Evolutionary conservation across 1,139 yeast species (phyloP).

Genomic region (Lodderomyces parapsilosis): DNA sequence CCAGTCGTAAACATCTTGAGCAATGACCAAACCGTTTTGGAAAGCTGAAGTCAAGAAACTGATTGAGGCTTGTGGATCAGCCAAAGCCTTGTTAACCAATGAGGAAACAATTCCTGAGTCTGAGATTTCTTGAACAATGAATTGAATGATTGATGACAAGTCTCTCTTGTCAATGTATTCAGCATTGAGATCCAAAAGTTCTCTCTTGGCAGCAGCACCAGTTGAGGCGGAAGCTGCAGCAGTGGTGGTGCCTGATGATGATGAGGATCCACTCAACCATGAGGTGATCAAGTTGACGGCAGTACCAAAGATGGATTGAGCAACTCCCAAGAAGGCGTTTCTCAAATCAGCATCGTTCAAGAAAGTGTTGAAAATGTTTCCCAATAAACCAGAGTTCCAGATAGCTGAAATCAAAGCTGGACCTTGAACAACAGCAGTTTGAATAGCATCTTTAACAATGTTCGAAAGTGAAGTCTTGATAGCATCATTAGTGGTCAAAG

Average conservation of each 20-base stretch:
- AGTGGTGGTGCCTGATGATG: constrained; percentile 18
- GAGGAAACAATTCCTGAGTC: constrained; percentile 36
- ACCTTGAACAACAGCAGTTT: constrained; percentile 40
- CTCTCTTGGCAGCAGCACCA: constrained; percentile 22
- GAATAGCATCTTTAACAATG: constrained; percentile 33
- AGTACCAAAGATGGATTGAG: constrained; percentile 33
- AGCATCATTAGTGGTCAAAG: constrained; percentile 32
- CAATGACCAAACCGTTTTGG: constrained; percentile 33
- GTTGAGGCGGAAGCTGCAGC: constrained; percentile 21
- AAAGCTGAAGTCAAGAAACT: constrained; percentile 34
- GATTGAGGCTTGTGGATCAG: constrained; percentile 38
- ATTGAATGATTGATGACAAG: constrained; percentile 26
- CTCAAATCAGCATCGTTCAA: constrained; percentile 36
- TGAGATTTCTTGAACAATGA: constrained; percentile 29
- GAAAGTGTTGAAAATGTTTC: constrained; percentile 32
- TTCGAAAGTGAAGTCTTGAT: constrained; percentile 26
- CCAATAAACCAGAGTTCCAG: constrained; percentile 45
- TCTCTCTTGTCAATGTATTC: constrained; percentile 42
- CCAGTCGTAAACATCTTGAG: constrained; percentile 38
- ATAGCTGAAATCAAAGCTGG: constrained; percentile 44
- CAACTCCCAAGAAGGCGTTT: constrained; percentile 35
- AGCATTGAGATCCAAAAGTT: constrained; percentile 8
- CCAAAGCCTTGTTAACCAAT: constrained; percentile 34
- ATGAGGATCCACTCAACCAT: constrained; percentile 20
- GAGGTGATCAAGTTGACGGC: constrained; percentile 31